Conservation (phyloP, 73 alveolate genomes). For the Breviolum minutum region DNA sequence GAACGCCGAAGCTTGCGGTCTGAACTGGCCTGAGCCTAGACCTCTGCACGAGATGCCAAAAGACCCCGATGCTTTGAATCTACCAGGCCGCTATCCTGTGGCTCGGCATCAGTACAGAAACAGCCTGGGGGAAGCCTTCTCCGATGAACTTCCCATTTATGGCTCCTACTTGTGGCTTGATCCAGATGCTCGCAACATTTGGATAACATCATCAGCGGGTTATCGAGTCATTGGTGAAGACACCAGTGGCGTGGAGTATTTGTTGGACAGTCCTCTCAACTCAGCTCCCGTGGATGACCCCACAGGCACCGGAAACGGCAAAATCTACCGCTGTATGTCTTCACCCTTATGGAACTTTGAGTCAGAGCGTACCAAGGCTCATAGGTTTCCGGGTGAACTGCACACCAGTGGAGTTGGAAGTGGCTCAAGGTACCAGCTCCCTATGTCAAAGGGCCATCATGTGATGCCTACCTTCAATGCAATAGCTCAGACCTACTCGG, state of each 20-base stretch:
- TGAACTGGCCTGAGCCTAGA: background rate
- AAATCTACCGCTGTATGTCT: no score
- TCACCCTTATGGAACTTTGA: constrained; percentile 9
- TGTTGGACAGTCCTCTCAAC: constrained; percentile 6
- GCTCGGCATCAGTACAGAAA: background rate
- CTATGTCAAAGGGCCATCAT: constrained; percentile 32
- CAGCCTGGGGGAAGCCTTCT: background rate
- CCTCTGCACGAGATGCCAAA: background rate
- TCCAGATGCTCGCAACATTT: constrained; percentile 19
- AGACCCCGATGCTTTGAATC: constrained; percentile 16
- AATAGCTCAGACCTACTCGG: background rate
- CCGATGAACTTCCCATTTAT: background rate
- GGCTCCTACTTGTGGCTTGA: background rate
- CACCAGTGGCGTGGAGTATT: constrained; percentile 25
- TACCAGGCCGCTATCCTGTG: constrained; percentile 7
- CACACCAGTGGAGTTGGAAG: constrained; percentile 54
- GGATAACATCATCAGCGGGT: background rate
- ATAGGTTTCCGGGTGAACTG: constrained; percentile 37
- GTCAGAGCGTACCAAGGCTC: constrained; percentile 35
- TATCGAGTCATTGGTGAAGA: constrained; percentile 11
- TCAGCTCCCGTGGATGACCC: background rate
- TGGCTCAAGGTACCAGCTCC: constrained; percentile 29
- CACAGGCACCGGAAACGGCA: no score
- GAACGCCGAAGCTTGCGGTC: constrained; percentile 5
- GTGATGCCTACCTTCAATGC: background rate